Evolutionary conservation across 176 grass and related monocot species (phyloP), one percentile per base, ranked within the genome.

Genomic region (Oryza glaberrima): DNA sequence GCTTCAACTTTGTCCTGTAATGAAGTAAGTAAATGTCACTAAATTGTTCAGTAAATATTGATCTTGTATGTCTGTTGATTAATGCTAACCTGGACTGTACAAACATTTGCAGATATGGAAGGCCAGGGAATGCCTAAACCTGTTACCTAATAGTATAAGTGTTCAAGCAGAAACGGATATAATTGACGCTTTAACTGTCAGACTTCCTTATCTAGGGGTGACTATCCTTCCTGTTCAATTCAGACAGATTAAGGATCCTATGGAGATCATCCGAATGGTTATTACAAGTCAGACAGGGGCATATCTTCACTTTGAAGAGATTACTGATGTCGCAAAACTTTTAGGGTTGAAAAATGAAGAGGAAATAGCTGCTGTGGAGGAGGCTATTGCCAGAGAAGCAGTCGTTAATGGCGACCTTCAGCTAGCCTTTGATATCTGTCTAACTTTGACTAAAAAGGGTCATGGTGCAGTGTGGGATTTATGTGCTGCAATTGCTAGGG

Each of bases 141-240:
- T 98, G 65, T 81, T 95, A 60, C 91, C 93, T 65, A 94, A 92
- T 77, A 98, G 85, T 85, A 89, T 75, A 90, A 86, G 36, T 78
- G 96, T 92, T 84, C 91, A 95, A 90, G 93, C 88, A 45, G 96
- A 98, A 85, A 91, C 85, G 68, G 91, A 98, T 88, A 90, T 98
- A 86, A 98, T 98, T 78, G 96, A 98, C 83, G 96, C 96, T 77
- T 78, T 94, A 58, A 98, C 89, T 77, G 89, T 95, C 70, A 89
- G 93, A 88, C 93, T 98, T 83, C 96, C 93, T 88, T 88, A 87
- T 84, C 73, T 95, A n/a, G 93, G 96, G 63, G 91, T 98, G 51
- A 92, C 91, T 88, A 86, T 98, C 86, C 96, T 98, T 78, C 95
- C 95, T 65, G 90, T 98, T 90, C 88, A 93, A 82, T 98, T 95